Base-by-base conservation (phyloP, 2,329 filamentous ascomycete species). In the Zasmidium angulare region DNA sequence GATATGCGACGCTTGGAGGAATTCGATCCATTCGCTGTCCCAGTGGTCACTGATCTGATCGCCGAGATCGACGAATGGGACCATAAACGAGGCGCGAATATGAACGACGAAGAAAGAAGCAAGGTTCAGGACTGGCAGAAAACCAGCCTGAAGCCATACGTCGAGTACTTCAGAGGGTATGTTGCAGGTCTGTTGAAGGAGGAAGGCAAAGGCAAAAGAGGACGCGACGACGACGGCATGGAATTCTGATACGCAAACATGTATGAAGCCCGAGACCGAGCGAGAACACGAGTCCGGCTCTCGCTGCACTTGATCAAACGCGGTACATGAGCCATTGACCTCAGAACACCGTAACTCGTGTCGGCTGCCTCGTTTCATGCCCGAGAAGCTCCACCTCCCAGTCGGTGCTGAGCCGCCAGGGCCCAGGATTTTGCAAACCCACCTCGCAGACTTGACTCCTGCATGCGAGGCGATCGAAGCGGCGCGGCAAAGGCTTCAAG, bases 101-200 rank as follows among this genome's bases (percentile, higher is more conserved):
- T 79, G 63, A 73, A 70, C 48, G 73, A 75, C 19, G 71, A 71
- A 14, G 71, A 80, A 56, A 74, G 69, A 57, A 85, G 81, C 68
- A 79, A 78, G 57, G 69, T 90, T 50, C 84, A 88, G 66, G 95
- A 99, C 72, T 98, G 93, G 87, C 93, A 99, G 77, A 99, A 98
- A 85, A 99, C 95, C 22, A 91, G 91, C 65, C 76, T 99, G 71
- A 96, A 89, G 78, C 91, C 92, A 9, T 98, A 96, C 73, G 86
- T 98, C 36, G 93, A 98, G 59, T 88, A 89, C 67, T 98, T 99
- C 76, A 84, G 89, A 66, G 83, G 82, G 0, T 96, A 97, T 76
- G 91, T 98, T 7, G 83, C 85, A 10, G 83, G 79, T 0, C 75
- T 99, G 56, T 82, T 97, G 74, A 93, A 88, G 74, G 93, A 96